Base-by-base conservation (phyloP, 2,329 filamentous ascomycete genomes). In the Scedosporium minutisporum region DNA sequence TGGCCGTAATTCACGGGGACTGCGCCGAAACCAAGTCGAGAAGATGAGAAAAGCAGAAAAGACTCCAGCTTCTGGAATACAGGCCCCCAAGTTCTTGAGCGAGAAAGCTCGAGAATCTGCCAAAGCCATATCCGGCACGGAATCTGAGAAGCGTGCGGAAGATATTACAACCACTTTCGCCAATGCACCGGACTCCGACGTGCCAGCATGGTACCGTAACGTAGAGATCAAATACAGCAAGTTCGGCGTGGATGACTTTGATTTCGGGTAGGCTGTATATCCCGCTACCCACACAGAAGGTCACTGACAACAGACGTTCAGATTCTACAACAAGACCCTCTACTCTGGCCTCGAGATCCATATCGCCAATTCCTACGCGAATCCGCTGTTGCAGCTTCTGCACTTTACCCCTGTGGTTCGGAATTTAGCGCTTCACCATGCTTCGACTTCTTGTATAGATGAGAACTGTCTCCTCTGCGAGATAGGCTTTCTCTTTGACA, bases 171-270 rank as follows among this genome's bases (percentile, higher is more conserved):
- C 60, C 6, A 61, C 55, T 33, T 61, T 57, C 16, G 21, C 60
- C 9, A 57, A 51, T 33, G 48, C 48, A 10, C 21, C 73, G 63
- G 89, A 91, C 66, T 85, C 89, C 48, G 92, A 96, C 63, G 89
- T 95, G 4, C 89, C 93, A 23, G 84, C 90, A 7, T 91, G 95
- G 78, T 99, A 99, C 73, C 87, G 90, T 66, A 93, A 92, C 69
- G 90, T 97, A 10, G 93, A 97, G 73, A 99, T 99, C 77, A 97
- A 97, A 73, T 99, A 97, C 78, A 97, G 93, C 80, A 96, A 92
- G 72, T 99, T 97, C 74, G 95, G 95, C 21, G 92, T 99, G n/a
- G 93, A 97, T 70, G 96, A 99, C 74, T 99, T 99, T 73, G 95
- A 99, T 74, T 99, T 99, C 75, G 89, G 89, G 87, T 91, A 77